Evolutionary conservation across 805 yeast genomes (phyloP).

Genomic region (Clavispora vitiphila): DNA sequence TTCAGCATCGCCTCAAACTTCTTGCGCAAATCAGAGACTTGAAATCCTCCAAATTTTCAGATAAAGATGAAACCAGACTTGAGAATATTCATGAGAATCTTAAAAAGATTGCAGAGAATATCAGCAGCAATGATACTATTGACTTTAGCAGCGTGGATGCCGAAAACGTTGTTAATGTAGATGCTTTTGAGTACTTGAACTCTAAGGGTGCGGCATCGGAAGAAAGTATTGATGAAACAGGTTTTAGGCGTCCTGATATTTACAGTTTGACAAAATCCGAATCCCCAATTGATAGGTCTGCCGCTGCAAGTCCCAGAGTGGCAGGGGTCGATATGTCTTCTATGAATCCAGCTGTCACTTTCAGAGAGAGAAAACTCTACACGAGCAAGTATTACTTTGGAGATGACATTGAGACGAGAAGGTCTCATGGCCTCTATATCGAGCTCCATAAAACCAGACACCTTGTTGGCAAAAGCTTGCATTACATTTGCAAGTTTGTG

Average conservation of each 20-base stretch:
- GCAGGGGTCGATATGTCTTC: constrained; percentile 41
- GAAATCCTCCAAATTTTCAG: constrained; percentile 12
- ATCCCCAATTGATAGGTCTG: constrained; percentile 23
- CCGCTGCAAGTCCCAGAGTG: constrained; percentile 43
- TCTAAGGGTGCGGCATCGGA: constrained; percentile 5
- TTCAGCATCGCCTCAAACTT: constrained; percentile 31
- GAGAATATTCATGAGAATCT: constrained; percentile 31
- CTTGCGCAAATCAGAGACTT: constrained; percentile 28
- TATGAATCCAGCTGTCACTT: constrained; percentile 51
- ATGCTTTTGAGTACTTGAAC: constrained; percentile 3
- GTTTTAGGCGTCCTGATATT: constrained; percentile 7
- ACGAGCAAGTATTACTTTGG: constrained; percentile 65
- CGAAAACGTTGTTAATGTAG: constrained; percentile 11
- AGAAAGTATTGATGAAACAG: constrained; percentile 18
- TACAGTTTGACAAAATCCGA: constrained; percentile 3
- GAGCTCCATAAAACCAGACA: constrained; percentile 58
- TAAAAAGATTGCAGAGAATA: constrained; percentile 28
- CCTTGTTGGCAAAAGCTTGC: constrained; percentile 59
- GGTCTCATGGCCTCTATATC: constrained; percentile 26
- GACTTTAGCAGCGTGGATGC: constrained; percentile 13
- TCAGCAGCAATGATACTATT: constrained; percentile 18
- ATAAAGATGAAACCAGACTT: constrained; percentile 19
- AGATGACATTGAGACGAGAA: constrained; percentile 42
- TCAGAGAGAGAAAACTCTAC: constrained; percentile 58
- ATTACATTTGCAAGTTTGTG: constrained; percentile 47